Evolutionary conservation across 192 early-diverging fungal species (phyloP), one percentile per base, ranked within the genome.

Genomic region (Coemansia sp.): DNA sequence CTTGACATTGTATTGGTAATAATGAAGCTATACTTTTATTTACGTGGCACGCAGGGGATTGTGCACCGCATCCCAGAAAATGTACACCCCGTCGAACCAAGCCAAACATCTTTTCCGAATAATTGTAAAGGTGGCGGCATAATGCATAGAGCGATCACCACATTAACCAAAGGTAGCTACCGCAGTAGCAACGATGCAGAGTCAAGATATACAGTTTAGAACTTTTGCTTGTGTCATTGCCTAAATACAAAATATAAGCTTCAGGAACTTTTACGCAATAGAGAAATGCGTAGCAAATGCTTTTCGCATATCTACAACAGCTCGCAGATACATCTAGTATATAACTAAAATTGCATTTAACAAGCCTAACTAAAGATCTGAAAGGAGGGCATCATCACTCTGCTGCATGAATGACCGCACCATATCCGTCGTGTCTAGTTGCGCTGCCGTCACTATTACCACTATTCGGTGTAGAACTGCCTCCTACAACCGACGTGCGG

Each of bases 21-120:
- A 3, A 72, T 81, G 74, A 81, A 81, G 63, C n/a, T 73, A 16
- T 81, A 63, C 64, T 80, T 66, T 28, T 65, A 65, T 22, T 8
- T 58, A 8, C 62, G 50, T 0, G 71, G 77, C 19, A 80, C 71
- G 5, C 71, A 74, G 27, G 68, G 71, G n/a, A 49, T 32, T 7
- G 26, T 51, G n/a, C 49, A 28, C n/a, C n/a, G 59, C 7, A 44
- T 44, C 14, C 38, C 38, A 0, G 38, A 9, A 44, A 44, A 14
- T 3, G 16, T 14, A 16, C 38, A 16, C 12, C 12, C 38, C 3
- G 38, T 16, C 38, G 38, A 44, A 44, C 3, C 14, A 16, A 14
- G 38, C 16, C 38, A 44, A 44, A 44, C 14, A 16, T 3, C 0
- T 16, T 16, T 44, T 2, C 38, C 38, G 3, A 16, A 16, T 44